Base-by-base conservation (phyloP, 108 stramenopile genomes). In the Skeletonema tropicum region DNA sequence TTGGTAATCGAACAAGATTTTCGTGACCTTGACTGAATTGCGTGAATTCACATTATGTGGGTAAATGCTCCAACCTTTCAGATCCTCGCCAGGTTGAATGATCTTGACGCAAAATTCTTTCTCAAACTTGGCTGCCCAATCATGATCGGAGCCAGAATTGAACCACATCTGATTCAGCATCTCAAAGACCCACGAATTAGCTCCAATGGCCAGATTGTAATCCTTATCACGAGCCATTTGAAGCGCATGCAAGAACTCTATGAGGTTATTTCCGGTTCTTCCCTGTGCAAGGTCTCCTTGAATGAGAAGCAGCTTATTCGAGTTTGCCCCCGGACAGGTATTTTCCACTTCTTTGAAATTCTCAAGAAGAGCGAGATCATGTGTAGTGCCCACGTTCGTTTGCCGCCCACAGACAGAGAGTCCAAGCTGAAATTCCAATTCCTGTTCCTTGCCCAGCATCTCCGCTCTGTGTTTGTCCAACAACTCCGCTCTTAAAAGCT, bases 371-470 rank as follows among this genome's bases (percentile, higher is more conserved):
- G 36, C 35, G 19, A 71, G 39, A 33, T 71, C 70, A 15, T 71
- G 21, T 12, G 32, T 26, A 12, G n/a, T 41, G n/a, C 70, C 70
- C 5, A 60, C 30, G 17, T 71, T 57, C 6, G 70, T 36, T 7
- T 33, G 10, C 6, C 70, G 70, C n/a, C 41, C 70, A 35, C 70
- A 71, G 3, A 71, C 36, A 11, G 58, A 17, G 35, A 55, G 52
- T 55, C 7, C 26, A 29, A 29, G 19, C n/a, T 55, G 15, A 9
- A 55, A 21, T 6, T 23, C 0, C 6, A n/a, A n/a, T n/a, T n/a
- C n/a, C n/a, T n/a, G n/a, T n/a, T n/a, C n/a, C n/a, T n/a, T n/a
- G n/a, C n/a, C n/a, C n/a, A n/a, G n/a, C 15, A 45, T 0, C 42
- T 45, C 52, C 7, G 52, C 52, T 25, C 23, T 55, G n/a, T 52